Percentiles rank a stretch among this genome's conserved stretches.
These are phyloP conservation scores for Aspergillus persii DNA, from an alignment of 2,329 filamentous ascomycete genomes.

Conservation along the genomic window DNA sequence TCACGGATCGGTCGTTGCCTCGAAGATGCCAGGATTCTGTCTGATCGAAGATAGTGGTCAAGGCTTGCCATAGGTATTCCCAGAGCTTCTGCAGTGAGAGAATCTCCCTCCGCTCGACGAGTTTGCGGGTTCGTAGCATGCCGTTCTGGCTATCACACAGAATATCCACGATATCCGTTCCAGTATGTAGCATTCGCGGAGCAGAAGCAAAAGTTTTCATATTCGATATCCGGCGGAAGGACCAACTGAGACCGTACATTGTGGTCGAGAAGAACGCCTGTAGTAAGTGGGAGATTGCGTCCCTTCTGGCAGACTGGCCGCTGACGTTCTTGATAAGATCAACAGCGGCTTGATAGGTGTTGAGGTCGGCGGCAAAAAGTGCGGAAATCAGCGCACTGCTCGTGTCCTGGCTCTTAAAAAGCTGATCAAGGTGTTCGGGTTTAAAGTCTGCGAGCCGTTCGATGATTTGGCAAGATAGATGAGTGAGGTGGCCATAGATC, in stretches of 20 bases:
- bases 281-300: constrained; percentile 62
- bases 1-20: constrained; percentile 67
- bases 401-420: constrained; percentile 67
- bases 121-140: constrained; percentile 56
- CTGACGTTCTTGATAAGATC: constrained; percentile 82
- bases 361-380: constrained; percentile 75
- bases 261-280: constrained; percentile 56
- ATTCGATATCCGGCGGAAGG: constrained; percentile 55
- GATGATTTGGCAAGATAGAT: constrained; percentile 69
- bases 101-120: constrained; percentile 60
- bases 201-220: constrained; percentile 60
- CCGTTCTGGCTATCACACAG: constrained; percentile 64
- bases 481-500: constrained; percentile 62
- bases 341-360: constrained; percentile 75
- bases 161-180: constrained; percentile 61
- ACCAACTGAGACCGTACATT: constrained; percentile 56
- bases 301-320: constrained; percentile 61
- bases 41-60: constrained; percentile 76
- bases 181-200: constrained; percentile 60
- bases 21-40: constrained; percentile 78
- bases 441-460: constrained; percentile 77
- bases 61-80: constrained; percentile 76
- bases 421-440: constrained; percentile 62
- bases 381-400: constrained; percentile 74
- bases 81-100: constrained; percentile 74